Base-by-base conservation (phyloP, 192 early-diverging fungal species). In the Rhizoclosmatium globosum region DNA sequence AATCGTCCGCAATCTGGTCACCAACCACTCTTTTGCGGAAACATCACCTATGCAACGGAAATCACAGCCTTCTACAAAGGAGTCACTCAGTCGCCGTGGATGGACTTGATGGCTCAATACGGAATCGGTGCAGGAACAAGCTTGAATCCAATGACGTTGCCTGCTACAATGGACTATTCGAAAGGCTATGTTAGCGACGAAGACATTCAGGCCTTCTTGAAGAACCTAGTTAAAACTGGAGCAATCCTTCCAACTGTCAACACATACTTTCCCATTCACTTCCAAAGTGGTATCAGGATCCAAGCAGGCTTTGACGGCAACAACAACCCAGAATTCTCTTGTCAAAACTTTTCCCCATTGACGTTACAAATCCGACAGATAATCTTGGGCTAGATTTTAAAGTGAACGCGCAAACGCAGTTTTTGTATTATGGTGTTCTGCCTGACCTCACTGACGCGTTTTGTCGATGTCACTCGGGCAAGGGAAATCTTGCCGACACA, bases 241-340 rank as follows among this genome's bases (percentile, higher is more conserved):
- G 23, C 19, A 11, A 81, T 81, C 68, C 21, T 57, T 41, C 82
- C 82, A 70, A 83, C 82, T 21, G 71, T 38, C 17, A 84, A 84
- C 74, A 44, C 80, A 0, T 78, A 83, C 67, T 83, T 69, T 56
- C 74, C 82, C 43, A 83, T 83, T 61, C 81, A 82, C 74, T 82
- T 82, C 53, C 71, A 47, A 6, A 71, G 47, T 4, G 45, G 45
- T 3, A 74, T 74, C 23, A 48, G 23, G 23, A 50, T 79, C 71
- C 2, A 2, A 65, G 13, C 15, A 39, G 64, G 64, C 31, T 31
- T 31, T 31, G 31, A 31, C 31, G 31, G 31, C 31, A 31, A 31
- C 31, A 31, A 31, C 31, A 31, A 31, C 31, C 31, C 31, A 0
- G 31, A 31, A 31, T 31, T 31, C 31, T 31, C 31, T 31, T 31